Evolutionary conservation across 345 rosid genomes (phyloP), one percentile per base, ranked within the genome.

Genomic region (Citrus reticulata): DNA sequence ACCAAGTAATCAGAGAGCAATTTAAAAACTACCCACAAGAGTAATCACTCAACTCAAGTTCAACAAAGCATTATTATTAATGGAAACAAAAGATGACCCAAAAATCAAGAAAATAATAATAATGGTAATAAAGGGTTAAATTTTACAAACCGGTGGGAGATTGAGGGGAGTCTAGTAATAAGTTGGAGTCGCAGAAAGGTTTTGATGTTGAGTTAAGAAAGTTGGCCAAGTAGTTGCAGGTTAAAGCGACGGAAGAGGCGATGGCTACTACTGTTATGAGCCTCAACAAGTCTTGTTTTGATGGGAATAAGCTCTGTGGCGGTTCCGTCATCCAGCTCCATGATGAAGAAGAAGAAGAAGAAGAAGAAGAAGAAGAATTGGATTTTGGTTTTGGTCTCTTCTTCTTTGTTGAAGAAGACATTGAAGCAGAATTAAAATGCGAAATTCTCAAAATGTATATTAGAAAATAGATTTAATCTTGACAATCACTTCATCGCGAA

Each of bases 241-340:
- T 54, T n/a, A 92, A 77, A 76, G 91, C 94, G 25, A 92, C 93
- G 0, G 81, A 75, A 59, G 91, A 89, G 6, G 98, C 95, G 78
- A 95, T 78, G 35, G 85, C 86, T 68, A 93, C 63, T 9, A 93
- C 92, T 2, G 83, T 79, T 4, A 92, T 16, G 32, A 93, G 88
- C 58, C 84, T 87, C 73, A 79, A 74, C 51, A 89, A 75, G 79
- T 93, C 98, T 51, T 79, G 88, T 72, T 83, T 88, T 4, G 98
- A 89, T 42, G 98, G 98, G 81, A 95, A 85, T 70, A 95, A 80
- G 72, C 68, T 80, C 65, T 77, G 81, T 4, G 98, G 89, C n/a
- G 98, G 96, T 68, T 91, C 97, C 78, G 84, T 70, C 4, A 84
- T 39, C 72, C 90, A 73, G 46, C 4, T 80, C 2, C 70, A 40